Evolutionary conservation across 768 basidiomycete species (phyloP).

Genomic region (Terana coerulea): DNA sequence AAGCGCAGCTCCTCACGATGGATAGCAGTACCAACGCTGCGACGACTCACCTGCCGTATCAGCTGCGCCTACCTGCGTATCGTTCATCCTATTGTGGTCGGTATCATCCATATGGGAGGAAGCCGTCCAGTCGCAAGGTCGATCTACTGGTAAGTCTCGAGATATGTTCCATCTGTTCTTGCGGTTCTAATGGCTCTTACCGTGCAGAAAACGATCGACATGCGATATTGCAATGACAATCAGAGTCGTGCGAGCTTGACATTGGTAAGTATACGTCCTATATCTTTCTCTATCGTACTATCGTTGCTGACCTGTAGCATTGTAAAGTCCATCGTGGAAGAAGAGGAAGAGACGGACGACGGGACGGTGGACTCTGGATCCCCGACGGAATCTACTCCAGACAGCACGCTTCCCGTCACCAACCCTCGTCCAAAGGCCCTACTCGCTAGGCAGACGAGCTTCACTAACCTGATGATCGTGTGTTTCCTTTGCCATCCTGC

Average conservation of each 20-base stretch:
- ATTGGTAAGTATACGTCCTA: not conserved
- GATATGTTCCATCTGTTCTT: not conserved
- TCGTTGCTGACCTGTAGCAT: not conserved
- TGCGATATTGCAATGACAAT: not conserved
- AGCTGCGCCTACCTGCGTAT: not conserved
- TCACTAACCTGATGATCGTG: not conserved
- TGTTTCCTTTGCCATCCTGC: not conserved
- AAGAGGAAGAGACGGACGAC: not conserved
- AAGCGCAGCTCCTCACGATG: not conserved
- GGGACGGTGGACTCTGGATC: not conserved
- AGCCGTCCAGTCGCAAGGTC: not conserved
- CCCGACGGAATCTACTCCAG: too few relatives aligned
- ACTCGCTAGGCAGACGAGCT: not conserved
- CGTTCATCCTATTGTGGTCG: constrained; percentile 1
- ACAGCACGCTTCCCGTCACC: too few relatives aligned
- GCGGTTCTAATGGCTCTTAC: not conserved
- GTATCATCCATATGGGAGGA: constrained; percentile 7
- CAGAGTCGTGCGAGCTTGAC: not conserved
- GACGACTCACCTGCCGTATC: not conserved
- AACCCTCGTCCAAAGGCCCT: too few relatives aligned
- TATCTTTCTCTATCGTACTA: too few relatives aligned
- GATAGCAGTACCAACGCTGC: not conserved
- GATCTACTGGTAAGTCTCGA: constrained; percentile 4
- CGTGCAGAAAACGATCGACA: constrained; percentile 2
- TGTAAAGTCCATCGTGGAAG: not conserved